Base-by-base conservation (phyloP, 352 stramenopile genomes). In the Phytophthora crassamura region DNA sequence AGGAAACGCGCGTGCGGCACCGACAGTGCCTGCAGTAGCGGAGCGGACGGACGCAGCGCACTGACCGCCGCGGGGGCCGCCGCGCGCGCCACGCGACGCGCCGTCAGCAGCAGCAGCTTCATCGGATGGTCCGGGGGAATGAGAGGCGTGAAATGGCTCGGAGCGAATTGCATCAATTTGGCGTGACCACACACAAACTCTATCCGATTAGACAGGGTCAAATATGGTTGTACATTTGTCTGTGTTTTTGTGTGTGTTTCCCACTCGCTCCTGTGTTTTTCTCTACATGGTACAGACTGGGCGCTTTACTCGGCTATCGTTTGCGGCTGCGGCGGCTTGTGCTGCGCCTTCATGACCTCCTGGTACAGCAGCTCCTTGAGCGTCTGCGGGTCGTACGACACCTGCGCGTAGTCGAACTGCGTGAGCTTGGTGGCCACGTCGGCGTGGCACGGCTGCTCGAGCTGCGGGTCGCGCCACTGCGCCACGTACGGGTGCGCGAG, bases 401-500 rank as follows among this genome's bases (percentile, higher is more conserved):
- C 72, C 62, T 91, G 80, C 35, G 74, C 79, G 59, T 93, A 92
- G 64, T 94, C 84, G 35, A 92, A 88, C 63, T 91, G 80, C 34
- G 69, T 85, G 41, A 93, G 61, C 36, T 78, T 77, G 14, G 55
- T 80, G 4, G 78, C 77, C 10, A 95, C 74, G 30, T 87, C 75
- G 4, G 67, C 59, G 15, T 74, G 61, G 39, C 85, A 93, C 12
- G 75, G 72, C 47, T 75, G 51, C 57, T 95, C 87, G 46, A 94
- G 55, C 25, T 75, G 64, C n/a, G 64, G 20, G 35, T 95, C 81
- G 0, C 88, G 82, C 83, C 88, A 95, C 52, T 86, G 80, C 49
- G 79, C 89, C 72, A 98, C 80, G 61, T 98, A 98, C 43, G 89
- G 89, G 48, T 98, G 91, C 33, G 92, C 69, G 12, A 98, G 67